Evolutionary conservation across 1,284 basidiomycete genomes (phyloP).

Genomic region (Naganishia sp.): DNA sequence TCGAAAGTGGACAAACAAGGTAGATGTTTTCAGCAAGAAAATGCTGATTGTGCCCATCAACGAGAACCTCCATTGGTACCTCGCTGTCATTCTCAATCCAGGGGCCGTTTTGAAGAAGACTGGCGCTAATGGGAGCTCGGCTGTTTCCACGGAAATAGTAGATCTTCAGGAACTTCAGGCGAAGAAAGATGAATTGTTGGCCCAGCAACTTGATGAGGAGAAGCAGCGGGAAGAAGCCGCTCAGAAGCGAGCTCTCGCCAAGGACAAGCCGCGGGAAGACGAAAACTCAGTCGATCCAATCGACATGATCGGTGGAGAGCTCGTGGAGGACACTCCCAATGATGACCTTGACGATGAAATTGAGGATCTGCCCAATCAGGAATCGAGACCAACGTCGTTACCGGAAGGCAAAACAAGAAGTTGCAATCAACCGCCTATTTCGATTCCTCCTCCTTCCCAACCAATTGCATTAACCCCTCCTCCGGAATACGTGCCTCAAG

Average conservation of each 20-base stretch:
- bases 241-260: background rate
- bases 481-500: background rate
- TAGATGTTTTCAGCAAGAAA: slow-evolving; percentile 86
- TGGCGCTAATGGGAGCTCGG: background rate
- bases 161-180: background rate
- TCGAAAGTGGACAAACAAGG: slow-evolving; percentile 78
- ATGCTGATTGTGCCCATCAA: slow-evolving; percentile 96
- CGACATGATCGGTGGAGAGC: slow-evolving; percentile 33
- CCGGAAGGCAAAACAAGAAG: background rate
- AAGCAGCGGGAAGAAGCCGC: background rate
- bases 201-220: slow-evolving; percentile 12
- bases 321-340: slow-evolving; percentile 8
- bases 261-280: background rate
- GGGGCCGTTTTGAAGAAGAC: slow-evolving; percentile 51
- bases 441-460: background rate
- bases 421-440: background rate
- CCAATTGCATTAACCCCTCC: background rate
- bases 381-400: background rate
- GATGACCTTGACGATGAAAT: background rate
- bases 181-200: slow-evolving; percentile 5
- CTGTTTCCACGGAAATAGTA: background rate
- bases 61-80: slow-evolving; percentile 95
- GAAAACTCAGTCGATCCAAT: slow-evolving; percentile 29
- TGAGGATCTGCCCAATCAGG: background rate
- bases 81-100: slow-evolving; percentile 89